phyloP scores from a whole-genome alignment of 2,329 filamentous ascomycete genomes.

The Exophiala aquamarina region DNA sequence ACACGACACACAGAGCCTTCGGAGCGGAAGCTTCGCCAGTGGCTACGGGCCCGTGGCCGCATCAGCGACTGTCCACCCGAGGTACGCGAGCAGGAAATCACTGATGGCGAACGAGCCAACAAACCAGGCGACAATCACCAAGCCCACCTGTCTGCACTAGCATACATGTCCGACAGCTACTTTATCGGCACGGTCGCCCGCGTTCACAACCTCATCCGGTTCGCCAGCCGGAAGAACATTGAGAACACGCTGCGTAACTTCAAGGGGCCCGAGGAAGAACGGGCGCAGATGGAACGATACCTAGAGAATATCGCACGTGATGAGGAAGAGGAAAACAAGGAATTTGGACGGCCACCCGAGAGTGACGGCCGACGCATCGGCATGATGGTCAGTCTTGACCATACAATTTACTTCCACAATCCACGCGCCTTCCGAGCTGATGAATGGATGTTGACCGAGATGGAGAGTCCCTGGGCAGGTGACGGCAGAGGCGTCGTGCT shows the following conservation, averaged over 20 bases:
- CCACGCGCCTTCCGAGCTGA: conserved; percentile 49
- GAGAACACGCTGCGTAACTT: conserved; percentile 40
- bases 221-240: conserved; percentile 54
- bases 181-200: conserved; percentile 88
- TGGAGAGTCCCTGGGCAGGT: conserved; percentile 52
- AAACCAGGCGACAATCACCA: conserved; percentile 28
- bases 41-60: conserved; percentile 38
- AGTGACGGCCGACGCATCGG: conserved; percentile 34
- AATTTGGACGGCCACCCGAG: conserved; percentile 19
- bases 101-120: conserved; percentile 13
- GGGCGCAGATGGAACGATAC: conserved; percentile 39
- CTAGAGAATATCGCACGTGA: conserved; percentile 44
- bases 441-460: conserved; percentile 53
- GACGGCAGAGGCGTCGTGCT: conserved; percentile 49
- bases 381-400: conserved; percentile 54
- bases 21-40: conserved; percentile 65
- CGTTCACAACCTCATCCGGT: conserved; percentile 77
- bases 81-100: conserved; percentile 24
- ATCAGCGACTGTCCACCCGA: conserved; percentile 28
- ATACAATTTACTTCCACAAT: conserved; percentile 54
- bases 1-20: conserved; percentile 46
- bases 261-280: conserved; percentile 44
- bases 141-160: conserved; percentile 68
- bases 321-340: conserved; percentile 40
- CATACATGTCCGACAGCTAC: conserved; percentile 89